These are phyloP conservation scores for Leccinum boreale DNA, from an alignment of 768 basidiomycete species.

Conservation along the genomic window DNA sequence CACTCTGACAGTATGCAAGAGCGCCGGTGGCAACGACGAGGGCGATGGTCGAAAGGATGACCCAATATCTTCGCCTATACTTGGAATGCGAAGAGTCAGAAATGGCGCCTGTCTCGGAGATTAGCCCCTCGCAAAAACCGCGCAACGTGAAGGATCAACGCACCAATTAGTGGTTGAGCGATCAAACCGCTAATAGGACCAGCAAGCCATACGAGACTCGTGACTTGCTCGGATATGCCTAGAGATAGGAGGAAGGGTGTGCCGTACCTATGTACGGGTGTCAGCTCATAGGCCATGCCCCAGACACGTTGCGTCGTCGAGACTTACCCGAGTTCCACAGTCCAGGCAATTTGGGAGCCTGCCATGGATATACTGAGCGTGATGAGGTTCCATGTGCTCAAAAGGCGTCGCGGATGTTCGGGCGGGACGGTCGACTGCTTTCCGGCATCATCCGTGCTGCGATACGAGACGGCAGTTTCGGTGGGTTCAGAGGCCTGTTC, in stretches of 20 bases:
- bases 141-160: neutral
- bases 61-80: conserved; percentile 91
- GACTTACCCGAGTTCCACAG: conserved; percentile 86
- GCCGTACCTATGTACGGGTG: conserved; percentile 64
- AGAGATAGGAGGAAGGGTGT: conserved; percentile 86
- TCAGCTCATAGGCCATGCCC: neutral
- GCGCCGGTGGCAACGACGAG: conserved; percentile 74
- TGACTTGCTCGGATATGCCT: conserved; percentile 83
- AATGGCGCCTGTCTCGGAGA: conserved; percentile 65
- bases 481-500: conserved; percentile 19
- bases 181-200: conserved; percentile 94
- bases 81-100: conserved; percentile 91
- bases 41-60: conserved; percentile 80
- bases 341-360: conserved; percentile 94
- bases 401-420: conserved; percentile 27
- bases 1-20: conserved; percentile 77
- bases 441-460: conserved; percentile 32
- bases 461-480: conserved; percentile 25
- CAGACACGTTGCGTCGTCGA: neutral
- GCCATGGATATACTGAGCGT: conserved; percentile 90
- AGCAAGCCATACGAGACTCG: conserved; percentile 92
- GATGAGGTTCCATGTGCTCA: conserved; percentile 67
- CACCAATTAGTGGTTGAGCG: conserved; percentile 98
- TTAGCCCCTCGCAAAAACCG: conserved; percentile 1
- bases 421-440: conserved; percentile 16